Conservation (phyloP, 2,329 filamentous ascomycete genomes). For the Diaporthe amygdali region DNA sequence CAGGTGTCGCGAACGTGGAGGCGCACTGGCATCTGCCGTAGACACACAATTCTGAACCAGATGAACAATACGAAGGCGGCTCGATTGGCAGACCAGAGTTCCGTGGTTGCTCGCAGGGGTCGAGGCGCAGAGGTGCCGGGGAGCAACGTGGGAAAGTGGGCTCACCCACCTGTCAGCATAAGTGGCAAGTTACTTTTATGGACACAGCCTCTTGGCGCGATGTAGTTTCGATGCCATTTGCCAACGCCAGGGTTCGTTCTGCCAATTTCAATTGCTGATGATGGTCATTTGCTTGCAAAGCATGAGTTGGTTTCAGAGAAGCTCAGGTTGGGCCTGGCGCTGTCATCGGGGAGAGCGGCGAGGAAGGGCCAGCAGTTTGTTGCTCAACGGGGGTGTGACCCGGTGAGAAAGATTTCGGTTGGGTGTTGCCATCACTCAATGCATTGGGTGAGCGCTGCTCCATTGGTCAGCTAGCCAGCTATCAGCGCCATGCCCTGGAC, state of each 20-base stretch:
- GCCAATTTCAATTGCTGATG: no score
- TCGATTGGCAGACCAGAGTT: background rate
- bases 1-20: background rate
- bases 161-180: conserved; percentile 6
- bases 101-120: background rate
- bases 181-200: background rate
- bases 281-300: background rate
- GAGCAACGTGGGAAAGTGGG: conserved; percentile 19
- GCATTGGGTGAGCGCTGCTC: background rate
- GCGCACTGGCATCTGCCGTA: background rate
- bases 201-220: background rate
- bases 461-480: background rate
- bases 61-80: background rate
- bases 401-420: background rate
- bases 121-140: background rate
- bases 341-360: background rate
- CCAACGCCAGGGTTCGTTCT: no score
- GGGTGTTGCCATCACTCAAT: conserved; percentile 15
- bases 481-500: background rate
- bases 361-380: background rate
- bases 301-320: background rate
- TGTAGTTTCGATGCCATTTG: background rate
- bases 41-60: background rate
- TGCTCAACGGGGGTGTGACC: background rate
- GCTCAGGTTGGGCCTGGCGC: background rate